phyloP scores from a whole-genome alignment of 352 stramenopile species.

The Phytophthora pini region DNA sequence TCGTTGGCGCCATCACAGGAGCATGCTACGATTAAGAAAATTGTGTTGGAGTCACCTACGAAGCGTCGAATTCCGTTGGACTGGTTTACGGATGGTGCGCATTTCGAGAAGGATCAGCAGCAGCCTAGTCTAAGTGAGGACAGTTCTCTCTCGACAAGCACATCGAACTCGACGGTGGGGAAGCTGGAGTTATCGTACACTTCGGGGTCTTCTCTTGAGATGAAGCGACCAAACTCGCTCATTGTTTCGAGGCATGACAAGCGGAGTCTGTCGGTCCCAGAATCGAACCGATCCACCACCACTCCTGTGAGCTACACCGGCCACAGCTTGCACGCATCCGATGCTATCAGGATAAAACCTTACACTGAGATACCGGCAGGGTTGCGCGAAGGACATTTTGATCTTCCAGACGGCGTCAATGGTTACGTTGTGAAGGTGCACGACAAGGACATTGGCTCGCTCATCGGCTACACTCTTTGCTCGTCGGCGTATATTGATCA shows the following conservation, averaged over 20 bases:
- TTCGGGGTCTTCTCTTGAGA: slow-evolving; percentile 52
- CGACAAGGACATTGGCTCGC: slow-evolving; percentile 81
- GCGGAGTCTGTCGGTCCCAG: slow-evolving; percentile 40
- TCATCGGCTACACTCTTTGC: slow-evolving; percentile 85
- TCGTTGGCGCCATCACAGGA: slow-evolving; percentile 63
- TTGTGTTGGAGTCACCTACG: slow-evolving; percentile 64
- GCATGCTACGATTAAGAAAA: slow-evolving; percentile 83
- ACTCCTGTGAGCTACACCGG: slow-evolving; percentile 30
- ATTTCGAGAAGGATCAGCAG: slow-evolving; percentile 35
- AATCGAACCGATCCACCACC: slow-evolving; percentile 43
- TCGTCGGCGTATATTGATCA: slow-evolving; percentile 75
- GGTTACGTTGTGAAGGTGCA: slow-evolving; percentile 83
- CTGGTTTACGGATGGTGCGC: slow-evolving; percentile 68
- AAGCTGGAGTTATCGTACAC: slow-evolving; percentile 50
- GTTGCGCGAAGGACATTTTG: slow-evolving; percentile 74
- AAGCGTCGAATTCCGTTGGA: slow-evolving; percentile 79
- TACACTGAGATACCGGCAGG: slow-evolving; percentile 55
- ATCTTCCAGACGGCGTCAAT: slow-evolving; percentile 75
- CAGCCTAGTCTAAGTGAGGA: slow-evolving; percentile 45
- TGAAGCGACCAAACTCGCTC: slow-evolving; percentile 39
- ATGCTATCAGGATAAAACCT: slow-evolving; percentile 57
- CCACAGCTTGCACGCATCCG: slow-evolving; percentile 37
- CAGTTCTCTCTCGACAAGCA: slow-evolving; percentile 40
- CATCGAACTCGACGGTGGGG: slow-evolving; percentile 43
- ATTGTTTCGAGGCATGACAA: slow-evolving; percentile 34